Conservation (phyloP, 139 green algal genomes). For the Ettlia oleoabundans region DNA sequence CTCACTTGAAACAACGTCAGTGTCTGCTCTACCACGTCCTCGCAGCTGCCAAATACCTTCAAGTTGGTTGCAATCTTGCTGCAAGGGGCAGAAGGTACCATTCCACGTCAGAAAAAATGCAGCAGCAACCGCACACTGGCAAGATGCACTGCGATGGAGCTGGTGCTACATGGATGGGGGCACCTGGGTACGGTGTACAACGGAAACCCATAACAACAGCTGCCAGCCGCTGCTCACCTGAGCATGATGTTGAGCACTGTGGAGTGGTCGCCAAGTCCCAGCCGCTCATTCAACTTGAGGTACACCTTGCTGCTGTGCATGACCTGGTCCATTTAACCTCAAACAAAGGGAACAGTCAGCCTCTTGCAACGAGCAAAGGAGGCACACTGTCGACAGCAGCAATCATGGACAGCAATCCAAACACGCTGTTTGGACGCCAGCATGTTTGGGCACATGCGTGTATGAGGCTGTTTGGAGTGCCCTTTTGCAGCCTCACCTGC, state of each 20-base stretch:
- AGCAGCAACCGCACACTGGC: no score
- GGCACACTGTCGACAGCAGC: background rate
- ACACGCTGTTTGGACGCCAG: no score
- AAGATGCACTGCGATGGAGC: no score
- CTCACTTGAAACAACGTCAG: conserved; percentile 91
- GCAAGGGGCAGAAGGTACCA: background rate
- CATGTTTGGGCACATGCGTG: no score
- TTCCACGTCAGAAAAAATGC: no score
- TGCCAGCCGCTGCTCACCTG: conserved; percentile 56
- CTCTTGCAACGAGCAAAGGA: background rate
- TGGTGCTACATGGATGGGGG: no score
- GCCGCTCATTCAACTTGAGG: conserved; percentile 74
- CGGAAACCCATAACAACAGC: no score
- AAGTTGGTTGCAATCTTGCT: conserved; percentile 78
- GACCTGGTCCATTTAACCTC: conserved; percentile 67
- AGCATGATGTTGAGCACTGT: conserved; percentile 89
- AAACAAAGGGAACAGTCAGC: no score
- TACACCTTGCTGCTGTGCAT: conserved; percentile 98
- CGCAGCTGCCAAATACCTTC: conserved; percentile 75
- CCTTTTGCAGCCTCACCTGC: conserved; percentile 55
- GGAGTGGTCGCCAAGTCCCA: conserved; percentile 88
- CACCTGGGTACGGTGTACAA: no score
- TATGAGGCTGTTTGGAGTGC: no score
- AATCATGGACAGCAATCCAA: no score
- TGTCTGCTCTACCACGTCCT: conserved; percentile 88